Evolutionary conservation across 2,329 filamentous ascomycete genomes (phyloP).

Genomic region (Ophiostoma triangulosporum): DNA sequence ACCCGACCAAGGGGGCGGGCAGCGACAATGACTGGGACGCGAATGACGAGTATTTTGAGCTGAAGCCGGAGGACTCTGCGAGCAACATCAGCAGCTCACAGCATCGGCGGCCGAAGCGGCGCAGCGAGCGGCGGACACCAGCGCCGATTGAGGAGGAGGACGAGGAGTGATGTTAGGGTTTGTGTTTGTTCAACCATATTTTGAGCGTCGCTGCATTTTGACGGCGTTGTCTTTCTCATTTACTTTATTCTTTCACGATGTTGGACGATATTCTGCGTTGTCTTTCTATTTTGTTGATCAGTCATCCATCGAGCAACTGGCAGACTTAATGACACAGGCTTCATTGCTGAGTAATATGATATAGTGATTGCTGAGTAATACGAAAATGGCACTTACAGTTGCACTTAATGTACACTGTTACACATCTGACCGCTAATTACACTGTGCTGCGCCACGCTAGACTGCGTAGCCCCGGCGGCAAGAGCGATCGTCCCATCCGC

Average conservation of each 20-base stretch:
- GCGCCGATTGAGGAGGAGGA: slow-evolving; percentile 58
- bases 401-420: too few species aligned
- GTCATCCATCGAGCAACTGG: background rate
- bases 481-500: background rate
- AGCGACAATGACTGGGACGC: slow-evolving; percentile 41
- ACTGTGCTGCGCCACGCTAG: background rate
- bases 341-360: too few species aligned
- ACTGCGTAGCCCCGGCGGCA: background rate
- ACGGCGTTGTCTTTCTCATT: background rate
- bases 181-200: background rate
- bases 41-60: slow-evolving; percentile 41
- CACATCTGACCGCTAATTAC: too few species aligned
- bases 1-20: slow-evolving; percentile 13
- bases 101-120: slow-evolving; percentile 52
- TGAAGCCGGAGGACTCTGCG: slow-evolving; percentile 67
- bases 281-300: background rate
- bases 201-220: background rate
- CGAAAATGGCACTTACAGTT: too few species aligned
- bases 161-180: slow-evolving; percentile 22
- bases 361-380: too few species aligned
- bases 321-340: too few species aligned
- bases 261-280: background rate
- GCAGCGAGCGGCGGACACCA: slow-evolving; percentile 56
- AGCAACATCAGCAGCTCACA: slow-evolving; percentile 66
- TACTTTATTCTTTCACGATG: background rate